Evolutionary conservation across 176 grass and related monocot genomes (phyloP).

Genomic region (Zizania latifolia): DNA sequence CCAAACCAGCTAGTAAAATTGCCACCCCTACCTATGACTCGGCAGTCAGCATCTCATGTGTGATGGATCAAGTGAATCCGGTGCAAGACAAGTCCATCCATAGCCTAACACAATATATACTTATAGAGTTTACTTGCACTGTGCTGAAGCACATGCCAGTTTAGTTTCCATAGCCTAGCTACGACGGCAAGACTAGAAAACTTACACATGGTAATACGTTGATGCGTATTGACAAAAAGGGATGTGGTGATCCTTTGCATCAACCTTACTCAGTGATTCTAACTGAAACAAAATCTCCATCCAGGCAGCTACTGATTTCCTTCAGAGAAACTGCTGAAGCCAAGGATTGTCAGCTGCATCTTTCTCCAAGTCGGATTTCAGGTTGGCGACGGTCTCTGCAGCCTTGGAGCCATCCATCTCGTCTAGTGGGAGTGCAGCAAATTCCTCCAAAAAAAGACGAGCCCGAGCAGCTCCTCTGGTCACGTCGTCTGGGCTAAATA

Average conservation of each 20-base stretch:
- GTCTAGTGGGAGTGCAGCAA: conserved; percentile 55
- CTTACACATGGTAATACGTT: not conserved
- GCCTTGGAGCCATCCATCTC: conserved; percentile 55
- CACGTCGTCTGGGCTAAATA: conserved; percentile 64
- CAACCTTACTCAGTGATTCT: not conserved
- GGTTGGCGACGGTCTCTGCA: conserved; percentile 37
- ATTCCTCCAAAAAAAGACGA: conserved; percentile 59
- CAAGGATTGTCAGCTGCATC: conserved; percentile 66
- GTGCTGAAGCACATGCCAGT: not conserved
- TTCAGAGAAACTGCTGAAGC: conserved; percentile 86
- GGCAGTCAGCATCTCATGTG: too few relatives aligned
- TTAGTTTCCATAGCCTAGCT: not conserved
- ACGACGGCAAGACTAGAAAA: not conserved
- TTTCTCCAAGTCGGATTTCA: conserved; percentile 60
- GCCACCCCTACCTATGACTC: too few relatives aligned
- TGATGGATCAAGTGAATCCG: not conserved
- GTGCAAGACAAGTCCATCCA: not conserved
- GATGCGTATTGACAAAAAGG: conserved; percentile 27
- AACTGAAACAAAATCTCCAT: not conserved
- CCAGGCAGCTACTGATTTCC: not conserved
- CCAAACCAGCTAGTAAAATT: too few relatives aligned
- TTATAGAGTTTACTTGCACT: not conserved
- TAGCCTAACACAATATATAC: not conserved
- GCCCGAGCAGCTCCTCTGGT: conserved; percentile 70
- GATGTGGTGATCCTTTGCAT: conserved; percentile 25